Evolutionary conservation across 176 grass and related monocot genomes (phyloP).

Genomic region (Cenchrus americanus): DNA sequence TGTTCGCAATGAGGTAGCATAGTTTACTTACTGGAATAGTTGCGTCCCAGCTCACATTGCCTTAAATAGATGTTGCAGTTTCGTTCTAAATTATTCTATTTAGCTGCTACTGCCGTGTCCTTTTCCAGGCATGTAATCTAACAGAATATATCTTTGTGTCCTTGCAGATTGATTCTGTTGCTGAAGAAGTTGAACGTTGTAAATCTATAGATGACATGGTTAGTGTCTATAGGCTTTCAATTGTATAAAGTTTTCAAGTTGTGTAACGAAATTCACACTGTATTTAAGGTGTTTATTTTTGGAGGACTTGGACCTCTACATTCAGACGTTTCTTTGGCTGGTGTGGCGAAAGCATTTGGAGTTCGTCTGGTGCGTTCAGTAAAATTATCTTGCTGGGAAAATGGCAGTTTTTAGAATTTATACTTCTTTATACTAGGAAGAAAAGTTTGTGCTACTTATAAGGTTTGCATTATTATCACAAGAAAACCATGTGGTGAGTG

Average conservation of each 20-base stretch:
- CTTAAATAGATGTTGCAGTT: constrained; percentile 12
- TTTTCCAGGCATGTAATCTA: constrained; percentile 32
- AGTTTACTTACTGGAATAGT: constrained; percentile 29
- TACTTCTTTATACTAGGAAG: too few species aligned
- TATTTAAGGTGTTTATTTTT: constrained; percentile 86
- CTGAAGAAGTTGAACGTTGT: constrained; percentile 81
- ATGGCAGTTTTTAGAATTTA: background rate
- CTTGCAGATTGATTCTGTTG: constrained; percentile 87
- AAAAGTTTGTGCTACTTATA: too few species aligned
- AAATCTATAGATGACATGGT: constrained; percentile 87
- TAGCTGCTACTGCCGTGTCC: constrained; percentile 1
- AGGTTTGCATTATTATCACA: constrained; percentile 5
- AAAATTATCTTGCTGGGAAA: constrained; percentile 22
- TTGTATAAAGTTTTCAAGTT: constrained; percentile 34
- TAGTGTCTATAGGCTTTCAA: constrained; percentile 34
- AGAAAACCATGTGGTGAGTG: constrained; percentile 19
- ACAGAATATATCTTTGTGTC: constrained; percentile 31
- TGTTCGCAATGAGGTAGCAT: constrained; percentile 83
- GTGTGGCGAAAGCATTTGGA: constrained; percentile 98
- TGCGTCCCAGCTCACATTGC: background rate
- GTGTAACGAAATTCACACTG: constrained; percentile 19
- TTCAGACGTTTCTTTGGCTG: constrained; percentile 89
- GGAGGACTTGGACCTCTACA: constrained; percentile 92
- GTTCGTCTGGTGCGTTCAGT: constrained; percentile 76
- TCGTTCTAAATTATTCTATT: constrained; percentile 31